Evolutionary conservation across 2,329 filamentous ascomycete genomes (phyloP).

Genomic region (Iodosphaeria phyllophila): DNA sequence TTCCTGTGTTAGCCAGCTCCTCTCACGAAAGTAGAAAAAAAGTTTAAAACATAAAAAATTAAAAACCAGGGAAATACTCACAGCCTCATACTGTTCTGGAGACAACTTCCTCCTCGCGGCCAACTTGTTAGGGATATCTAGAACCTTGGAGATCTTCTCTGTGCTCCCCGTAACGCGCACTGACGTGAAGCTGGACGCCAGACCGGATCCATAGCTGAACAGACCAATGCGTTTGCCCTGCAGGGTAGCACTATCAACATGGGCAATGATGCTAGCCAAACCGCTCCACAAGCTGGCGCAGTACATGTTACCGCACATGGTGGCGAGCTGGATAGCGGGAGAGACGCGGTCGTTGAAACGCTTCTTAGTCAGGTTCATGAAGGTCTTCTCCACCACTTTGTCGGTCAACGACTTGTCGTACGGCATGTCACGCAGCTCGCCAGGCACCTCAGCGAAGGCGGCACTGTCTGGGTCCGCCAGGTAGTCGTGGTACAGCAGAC

Average conservation of each 20-base stretch:
- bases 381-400: slow-evolving; percentile 73
- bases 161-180: slow-evolving; percentile 57
- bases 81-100: slow-evolving; percentile 56
- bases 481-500: slow-evolving; percentile 75
- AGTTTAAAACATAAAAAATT: not conserved
- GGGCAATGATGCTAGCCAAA: slow-evolving; percentile 48
- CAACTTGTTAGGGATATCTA: slow-evolving; percentile 53
- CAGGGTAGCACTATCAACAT: slow-evolving; percentile 42
- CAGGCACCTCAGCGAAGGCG: slow-evolving; percentile 55
- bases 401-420: slow-evolving; percentile 65
- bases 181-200: slow-evolving; percentile 54
- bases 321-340: slow-evolving; percentile 57
- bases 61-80: slow-evolving; percentile 22
- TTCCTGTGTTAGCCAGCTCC: slow-evolving; percentile 1
- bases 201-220: slow-evolving; percentile 65
- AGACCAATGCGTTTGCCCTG: slow-evolving; percentile 56
- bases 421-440: slow-evolving; percentile 59
- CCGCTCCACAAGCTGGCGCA: slow-evolving; percentile 59
- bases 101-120: slow-evolving; percentile 44
- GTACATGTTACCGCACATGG: slow-evolving; percentile 55
- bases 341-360: slow-evolving; percentile 61
- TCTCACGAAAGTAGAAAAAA: not conserved
- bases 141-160: slow-evolving; percentile 43
- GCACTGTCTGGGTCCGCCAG: slow-evolving; percentile 47
- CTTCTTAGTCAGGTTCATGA: slow-evolving; percentile 73